phyloP scores from a whole-genome alignment of 2,329 filamentous ascomycete species.

The Botrytis fragariae region DNA sequence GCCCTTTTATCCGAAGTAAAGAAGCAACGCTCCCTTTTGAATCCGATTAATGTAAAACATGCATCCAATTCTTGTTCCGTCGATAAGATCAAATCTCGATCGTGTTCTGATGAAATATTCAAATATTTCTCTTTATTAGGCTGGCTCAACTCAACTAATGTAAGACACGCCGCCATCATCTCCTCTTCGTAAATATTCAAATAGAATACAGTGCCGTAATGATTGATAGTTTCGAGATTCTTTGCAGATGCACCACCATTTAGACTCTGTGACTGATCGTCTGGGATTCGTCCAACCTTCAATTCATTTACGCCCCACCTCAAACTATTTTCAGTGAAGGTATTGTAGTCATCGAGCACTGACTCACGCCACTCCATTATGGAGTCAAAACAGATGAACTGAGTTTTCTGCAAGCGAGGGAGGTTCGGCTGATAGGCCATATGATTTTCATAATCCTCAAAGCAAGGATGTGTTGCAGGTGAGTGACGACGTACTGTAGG shows the following conservation, averaged over 20 bases:
- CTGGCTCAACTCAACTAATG: neutral
- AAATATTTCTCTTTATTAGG: neutral
- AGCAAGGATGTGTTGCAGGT: neutral
- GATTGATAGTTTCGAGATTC: neutral
- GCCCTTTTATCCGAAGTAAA: neutral
- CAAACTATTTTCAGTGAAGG: neutral
- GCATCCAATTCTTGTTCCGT: neutral
- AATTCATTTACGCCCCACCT: neutral
- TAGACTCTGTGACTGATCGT: neutral
- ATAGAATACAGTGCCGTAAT: neutral
- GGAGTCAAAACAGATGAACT: neutral
- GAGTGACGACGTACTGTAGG: neutral
- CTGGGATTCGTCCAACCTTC: neutral
- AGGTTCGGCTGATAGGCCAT: neutral
- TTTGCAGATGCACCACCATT: neutral
- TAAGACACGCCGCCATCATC: neutral
- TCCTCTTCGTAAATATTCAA: neutral
- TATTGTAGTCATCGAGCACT: neutral
- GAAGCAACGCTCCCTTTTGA: neutral
- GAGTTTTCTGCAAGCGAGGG: neutral
- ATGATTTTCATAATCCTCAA: neutral
- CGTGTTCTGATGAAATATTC: neutral
- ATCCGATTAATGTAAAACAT: neutral
- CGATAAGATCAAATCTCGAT: neutral
- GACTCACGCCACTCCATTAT: neutral